phyloP scores from a whole-genome alignment of 192 early-diverging fungal genomes.

The Thamnidium elegans region DNA sequence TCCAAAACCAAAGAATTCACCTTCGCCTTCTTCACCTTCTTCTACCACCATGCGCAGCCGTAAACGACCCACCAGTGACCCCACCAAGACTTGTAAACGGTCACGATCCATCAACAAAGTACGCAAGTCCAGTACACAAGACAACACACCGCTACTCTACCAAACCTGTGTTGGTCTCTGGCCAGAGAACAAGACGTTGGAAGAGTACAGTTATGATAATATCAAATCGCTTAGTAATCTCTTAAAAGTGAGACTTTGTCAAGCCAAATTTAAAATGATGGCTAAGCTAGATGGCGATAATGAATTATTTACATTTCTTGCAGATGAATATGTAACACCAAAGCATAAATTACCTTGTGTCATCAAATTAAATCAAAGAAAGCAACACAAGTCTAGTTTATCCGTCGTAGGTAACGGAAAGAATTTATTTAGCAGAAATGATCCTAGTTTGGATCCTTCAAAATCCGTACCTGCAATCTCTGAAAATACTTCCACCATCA shows the following conservation, averaged over 20 bases:
- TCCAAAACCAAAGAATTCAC: neutral
- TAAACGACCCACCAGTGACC: neutral
- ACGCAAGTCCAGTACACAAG: neutral
- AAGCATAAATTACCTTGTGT: neutral
- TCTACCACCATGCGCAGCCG: neutral
- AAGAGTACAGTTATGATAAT: slow-evolving; percentile 11
- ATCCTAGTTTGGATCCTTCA: neutral
- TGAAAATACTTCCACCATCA: no score
- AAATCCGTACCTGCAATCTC: neutral
- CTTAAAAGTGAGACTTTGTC: slow-evolving; percentile 9
- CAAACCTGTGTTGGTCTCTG: slow-evolving; percentile 7
- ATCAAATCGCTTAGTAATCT: slow-evolving; percentile 9
- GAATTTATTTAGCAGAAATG: slow-evolving; percentile 1
- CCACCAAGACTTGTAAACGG: neutral
- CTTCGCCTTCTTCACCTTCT: neutral
- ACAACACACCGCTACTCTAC: neutral
- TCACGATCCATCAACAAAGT: no score
- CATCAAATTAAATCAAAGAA: neutral
- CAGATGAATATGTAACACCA: neutral
- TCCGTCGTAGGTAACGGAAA: slow-evolving; percentile 14
- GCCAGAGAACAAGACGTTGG: slow-evolving; percentile 6
- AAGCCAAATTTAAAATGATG: slow-evolving; percentile 24
- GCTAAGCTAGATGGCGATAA: slow-evolving; percentile 2
- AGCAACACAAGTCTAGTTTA: neutral
- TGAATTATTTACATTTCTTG: neutral